These are phyloP conservation scores for Schwanniomyces occidentalis DNA, from an alignment of 805 yeast species.

Conservation along the genomic window DNA sequence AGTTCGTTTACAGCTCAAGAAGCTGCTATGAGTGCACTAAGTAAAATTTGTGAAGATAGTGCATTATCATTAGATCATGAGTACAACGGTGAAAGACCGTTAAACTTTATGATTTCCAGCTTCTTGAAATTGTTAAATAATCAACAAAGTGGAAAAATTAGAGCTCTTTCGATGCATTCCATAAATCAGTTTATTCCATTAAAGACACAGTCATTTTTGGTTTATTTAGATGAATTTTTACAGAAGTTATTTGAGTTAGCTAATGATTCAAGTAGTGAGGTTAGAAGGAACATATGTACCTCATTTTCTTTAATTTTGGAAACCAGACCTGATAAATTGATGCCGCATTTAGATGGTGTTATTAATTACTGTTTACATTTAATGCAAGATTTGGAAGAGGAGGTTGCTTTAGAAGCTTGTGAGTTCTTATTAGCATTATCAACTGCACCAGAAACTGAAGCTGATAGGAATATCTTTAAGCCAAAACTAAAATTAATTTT, in stretches of 20 bases:
- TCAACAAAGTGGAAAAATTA: slow-evolving; percentile 46
- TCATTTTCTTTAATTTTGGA: slow-evolving; percentile 74
- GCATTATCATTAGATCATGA: slow-evolving; percentile 63
- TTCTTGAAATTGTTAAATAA: slow-evolving; percentile 52
- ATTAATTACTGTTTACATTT: slow-evolving; percentile 80
- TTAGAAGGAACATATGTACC: slow-evolving; percentile 73
- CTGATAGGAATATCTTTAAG: slow-evolving; percentile 37
- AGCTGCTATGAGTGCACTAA: slow-evolving; percentile 78
- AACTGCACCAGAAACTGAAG: slow-evolving; percentile 55
- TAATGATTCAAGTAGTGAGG: slow-evolving; percentile 53
- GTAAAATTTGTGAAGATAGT: slow-evolving; percentile 90
- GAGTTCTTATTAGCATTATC: slow-evolving; percentile 82
- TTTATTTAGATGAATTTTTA: slow-evolving; percentile 67
- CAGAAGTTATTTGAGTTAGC: slow-evolving; percentile 70
- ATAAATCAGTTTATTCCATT: slow-evolving; percentile 73
- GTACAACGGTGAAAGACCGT: slow-evolving; percentile 65
- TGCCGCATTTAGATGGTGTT: slow-evolving; percentile 84
- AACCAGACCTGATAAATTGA: slow-evolving; percentile 74
- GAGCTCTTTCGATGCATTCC: slow-evolving; percentile 67
- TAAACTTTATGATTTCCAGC: slow-evolving; percentile 64
- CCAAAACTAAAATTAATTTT: slow-evolving; percentile 63
- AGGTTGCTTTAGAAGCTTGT: slow-evolving; percentile 87
- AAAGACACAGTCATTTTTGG: slow-evolving; percentile 63
- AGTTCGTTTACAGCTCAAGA: slow-evolving; percentile 44
- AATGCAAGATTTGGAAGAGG: slow-evolving; percentile 57